Conservation (phyloP, 2,329 filamentous ascomycete genomes). For the Hypoxylon sp. region DNA sequence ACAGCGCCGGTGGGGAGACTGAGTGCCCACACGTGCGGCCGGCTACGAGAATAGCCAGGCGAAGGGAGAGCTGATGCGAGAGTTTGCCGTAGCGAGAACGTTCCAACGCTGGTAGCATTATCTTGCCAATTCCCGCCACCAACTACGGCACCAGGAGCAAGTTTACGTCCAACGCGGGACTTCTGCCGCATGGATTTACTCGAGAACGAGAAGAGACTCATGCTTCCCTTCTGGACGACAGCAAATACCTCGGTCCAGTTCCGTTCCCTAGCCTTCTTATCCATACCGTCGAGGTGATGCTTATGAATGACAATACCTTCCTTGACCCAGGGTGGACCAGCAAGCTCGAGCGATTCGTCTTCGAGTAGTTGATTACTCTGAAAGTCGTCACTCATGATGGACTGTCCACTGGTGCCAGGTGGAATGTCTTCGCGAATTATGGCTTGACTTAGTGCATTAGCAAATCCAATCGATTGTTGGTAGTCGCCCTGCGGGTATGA, state of each 20-base stretch:
- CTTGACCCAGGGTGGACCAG: conserved; percentile 97
- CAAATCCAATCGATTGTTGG: conserved; percentile 97
- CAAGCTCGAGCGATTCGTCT: conserved; percentile 91
- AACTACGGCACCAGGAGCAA: conserved; percentile 74
- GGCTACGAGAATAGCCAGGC: conserved; percentile 90
- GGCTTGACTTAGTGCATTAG: conserved; percentile 94
- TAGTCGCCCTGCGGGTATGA: conserved; percentile 85
- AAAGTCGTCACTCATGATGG: conserved; percentile 72
- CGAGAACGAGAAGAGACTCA: conserved; percentile 96
- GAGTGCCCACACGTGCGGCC: conserved; percentile 94
- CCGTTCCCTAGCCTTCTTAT: conserved; percentile 93
- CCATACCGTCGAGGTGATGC: conserved; percentile 90
- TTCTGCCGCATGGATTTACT: conserved; percentile 82
- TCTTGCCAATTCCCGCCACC: conserved; percentile 99
- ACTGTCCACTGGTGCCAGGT: conserved; percentile 64
- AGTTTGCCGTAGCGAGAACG: conserved; percentile 90
- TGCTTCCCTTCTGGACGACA: conserved; percentile 93
- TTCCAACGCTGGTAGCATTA: conserved; percentile 90
- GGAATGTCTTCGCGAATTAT: conserved; percentile 91
- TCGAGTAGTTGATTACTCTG: conserved; percentile 79
- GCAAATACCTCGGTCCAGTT: conserved; percentile 97
- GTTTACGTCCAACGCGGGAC: conserved; percentile 64
- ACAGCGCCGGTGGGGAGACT: conserved; percentile 93
- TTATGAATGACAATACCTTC: conserved; percentile 97
- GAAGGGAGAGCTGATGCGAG: conserved; percentile 91